Evolutionary conservation across 2,329 filamentous ascomycete genomes (phyloP).

Genomic region (Capronia coronata): DNA sequence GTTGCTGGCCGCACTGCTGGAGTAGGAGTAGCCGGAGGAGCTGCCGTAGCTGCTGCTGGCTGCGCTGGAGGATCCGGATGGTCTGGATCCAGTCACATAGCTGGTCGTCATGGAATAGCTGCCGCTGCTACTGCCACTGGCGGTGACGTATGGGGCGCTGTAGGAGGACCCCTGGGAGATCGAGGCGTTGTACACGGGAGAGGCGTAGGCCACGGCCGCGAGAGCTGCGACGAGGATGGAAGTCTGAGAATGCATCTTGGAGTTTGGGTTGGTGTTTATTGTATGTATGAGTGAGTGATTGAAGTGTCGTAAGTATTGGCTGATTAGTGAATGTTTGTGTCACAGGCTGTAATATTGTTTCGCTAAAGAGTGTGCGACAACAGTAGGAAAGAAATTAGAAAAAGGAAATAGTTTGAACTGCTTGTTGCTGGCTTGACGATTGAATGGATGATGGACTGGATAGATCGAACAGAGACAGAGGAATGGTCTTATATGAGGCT

Average conservation of each 20-base stretch:
- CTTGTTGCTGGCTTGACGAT: conserved; percentile 8
- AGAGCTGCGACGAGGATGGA: conserved; percentile 22
- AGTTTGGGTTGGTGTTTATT: not conserved
- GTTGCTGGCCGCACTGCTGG: too few relatives aligned
- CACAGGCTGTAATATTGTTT: not conserved
- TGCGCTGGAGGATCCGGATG: not conserved
- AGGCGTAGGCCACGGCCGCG: conserved; percentile 18
- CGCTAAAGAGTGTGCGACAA: conserved; percentile 26
- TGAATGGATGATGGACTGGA: conserved; percentile 17
- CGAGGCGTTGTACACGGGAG: conserved; percentile 13
- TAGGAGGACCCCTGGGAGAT: not conserved
- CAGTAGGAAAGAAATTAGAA: conserved; percentile 17
- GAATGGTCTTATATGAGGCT: too few relatives aligned
- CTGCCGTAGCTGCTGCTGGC: conserved; percentile 1
- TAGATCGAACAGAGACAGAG: not conserved
- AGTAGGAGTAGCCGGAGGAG: not conserved
- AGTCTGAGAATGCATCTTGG: conserved; percentile 21
- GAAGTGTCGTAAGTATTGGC: not conserved
- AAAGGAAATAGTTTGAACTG: conserved; percentile 14
- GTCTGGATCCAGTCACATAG: not conserved
- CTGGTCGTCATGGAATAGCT: conserved; percentile 10
- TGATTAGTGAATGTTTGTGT: conserved; percentile 1
- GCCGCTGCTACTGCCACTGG: conserved; percentile 1
- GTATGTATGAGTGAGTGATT: not conserved
- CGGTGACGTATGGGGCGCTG: conserved; percentile 5